A percentile compares a stretch with the other conserved stretches of the same genome.
Conservation (phyloP, 148 eudicot species). For the Heliosperma pusillum region DNA sequence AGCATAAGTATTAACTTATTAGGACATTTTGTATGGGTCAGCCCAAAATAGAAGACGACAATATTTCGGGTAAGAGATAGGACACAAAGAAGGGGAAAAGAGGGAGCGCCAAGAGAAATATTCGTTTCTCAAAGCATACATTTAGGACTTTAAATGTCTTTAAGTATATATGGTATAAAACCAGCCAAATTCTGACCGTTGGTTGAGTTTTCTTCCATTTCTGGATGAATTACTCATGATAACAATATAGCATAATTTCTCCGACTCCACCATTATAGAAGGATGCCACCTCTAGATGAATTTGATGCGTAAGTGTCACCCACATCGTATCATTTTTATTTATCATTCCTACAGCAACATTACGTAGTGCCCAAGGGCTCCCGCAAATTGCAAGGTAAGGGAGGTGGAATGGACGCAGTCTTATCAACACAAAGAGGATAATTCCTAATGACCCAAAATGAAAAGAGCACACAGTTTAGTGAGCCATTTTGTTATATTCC, state of each 20-base stretch:
- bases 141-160: constrained; percentile 3
- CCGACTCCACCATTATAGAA: background rate
- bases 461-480: too few relatives aligned
- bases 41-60: background rate
- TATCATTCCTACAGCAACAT: background rate
- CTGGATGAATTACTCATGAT: background rate
- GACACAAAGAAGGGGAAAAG: background rate
- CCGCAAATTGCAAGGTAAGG: too few relatives aligned
- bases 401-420: too few relatives aligned
- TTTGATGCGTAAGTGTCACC: background rate
- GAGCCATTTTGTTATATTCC: too few relatives aligned
- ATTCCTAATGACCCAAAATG: too few relatives aligned
- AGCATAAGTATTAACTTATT: background rate
- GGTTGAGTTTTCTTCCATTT: background rate
- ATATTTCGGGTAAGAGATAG: background rate
- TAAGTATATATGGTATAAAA: constrained; percentile 1
- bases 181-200: background rate
- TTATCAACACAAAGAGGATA: too few relatives aligned
- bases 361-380: too few relatives aligned
- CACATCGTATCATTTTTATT: background rate
- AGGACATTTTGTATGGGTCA: background rate
- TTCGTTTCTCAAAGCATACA: constrained; percentile 5
- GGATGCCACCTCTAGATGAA: background rate
- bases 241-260: background rate
- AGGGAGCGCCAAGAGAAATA: background rate